phyloP scores from a whole-genome alignment of 1,284 basidiomycete species.

The Cutaneotrichosporon cavernicola region DNA sequence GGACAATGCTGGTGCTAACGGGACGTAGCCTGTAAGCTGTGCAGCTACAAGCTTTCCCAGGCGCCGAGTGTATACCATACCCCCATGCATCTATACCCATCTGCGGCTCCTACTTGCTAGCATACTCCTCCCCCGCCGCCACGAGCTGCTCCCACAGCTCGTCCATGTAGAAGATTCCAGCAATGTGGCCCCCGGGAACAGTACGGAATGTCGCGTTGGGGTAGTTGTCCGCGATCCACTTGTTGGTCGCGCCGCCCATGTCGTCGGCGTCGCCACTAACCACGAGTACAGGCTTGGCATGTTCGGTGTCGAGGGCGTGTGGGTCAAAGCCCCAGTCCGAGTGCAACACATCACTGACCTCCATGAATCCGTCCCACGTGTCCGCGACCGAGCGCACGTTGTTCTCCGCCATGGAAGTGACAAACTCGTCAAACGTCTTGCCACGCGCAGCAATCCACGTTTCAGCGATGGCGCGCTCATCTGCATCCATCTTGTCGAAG shows the following conservation, averaged over 20 bases:
- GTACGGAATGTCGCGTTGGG: slow-evolving; percentile 52
- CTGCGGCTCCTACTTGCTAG: background rate
- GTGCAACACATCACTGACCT: slow-evolving; percentile 56
- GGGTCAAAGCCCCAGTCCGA: slow-evolving; percentile 61
- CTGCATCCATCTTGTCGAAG: slow-evolving; percentile 55
- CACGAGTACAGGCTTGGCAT: slow-evolving; percentile 57
- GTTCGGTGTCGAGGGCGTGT: slow-evolving; percentile 55
- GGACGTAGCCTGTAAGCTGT: background rate
- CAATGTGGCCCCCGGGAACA: slow-evolving; percentile 58
- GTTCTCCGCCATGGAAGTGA: slow-evolving; percentile 55
- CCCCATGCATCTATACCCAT: background rate
- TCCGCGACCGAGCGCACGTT: slow-evolving; percentile 57
- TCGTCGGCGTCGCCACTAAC: slow-evolving; percentile 54
- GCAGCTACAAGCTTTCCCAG: background rate
- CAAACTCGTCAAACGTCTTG: slow-evolving; percentile 55
- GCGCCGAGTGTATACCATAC: no score
- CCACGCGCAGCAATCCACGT: slow-evolving; percentile 41
- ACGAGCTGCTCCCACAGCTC: slow-evolving; percentile 50
- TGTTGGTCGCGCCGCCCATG: slow-evolving; percentile 54
- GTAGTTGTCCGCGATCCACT: slow-evolving; percentile 57
- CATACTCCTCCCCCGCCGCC: background rate
- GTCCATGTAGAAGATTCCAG: slow-evolving; percentile 55
- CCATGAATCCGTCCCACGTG: slow-evolving; percentile 60
- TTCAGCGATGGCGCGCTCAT: slow-evolving; percentile 54
- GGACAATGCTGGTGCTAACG: slow-evolving; percentile 21